Percentiles rank a stretch among this genome's conserved stretches.
Evolutionary conservation across 176 grass and related monocot species (phyloP).

Genomic region (maize (Zea mays)): DNA sequence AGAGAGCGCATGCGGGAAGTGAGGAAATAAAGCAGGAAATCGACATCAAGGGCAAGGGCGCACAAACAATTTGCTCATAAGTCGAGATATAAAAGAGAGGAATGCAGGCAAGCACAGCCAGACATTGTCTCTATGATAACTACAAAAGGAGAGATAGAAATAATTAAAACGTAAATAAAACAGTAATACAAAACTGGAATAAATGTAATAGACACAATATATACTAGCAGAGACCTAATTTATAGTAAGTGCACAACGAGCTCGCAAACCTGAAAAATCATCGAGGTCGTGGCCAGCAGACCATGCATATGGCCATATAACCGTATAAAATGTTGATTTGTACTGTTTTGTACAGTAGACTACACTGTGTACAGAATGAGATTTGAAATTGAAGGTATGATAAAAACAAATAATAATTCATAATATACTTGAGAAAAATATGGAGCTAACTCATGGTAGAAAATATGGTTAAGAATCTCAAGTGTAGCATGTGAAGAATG

Average conservation of each 20-base stretch:
- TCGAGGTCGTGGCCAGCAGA: background rate
- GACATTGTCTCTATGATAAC: too few relatives aligned
- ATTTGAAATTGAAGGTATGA: too few relatives aligned
- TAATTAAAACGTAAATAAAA: background rate
- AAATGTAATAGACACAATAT: background rate
- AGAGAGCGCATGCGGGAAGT: constrained; percentile 32
- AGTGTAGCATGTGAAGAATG: constrained; percentile 39
- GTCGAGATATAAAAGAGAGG: too few relatives aligned
- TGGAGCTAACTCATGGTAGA: constrained; percentile 2
- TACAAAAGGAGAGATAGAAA: background rate
- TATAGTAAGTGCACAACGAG: background rate
- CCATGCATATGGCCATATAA: background rate
- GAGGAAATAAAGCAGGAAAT: constrained; percentile 43
- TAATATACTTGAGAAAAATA: constrained; percentile 27
- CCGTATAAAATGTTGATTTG: too few relatives aligned
- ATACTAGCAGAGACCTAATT: background rate
- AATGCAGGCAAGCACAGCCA: too few relatives aligned
- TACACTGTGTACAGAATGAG: too few relatives aligned
- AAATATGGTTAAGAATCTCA: constrained; percentile 35
- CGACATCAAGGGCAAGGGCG: constrained; percentile 43
- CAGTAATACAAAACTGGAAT: constrained; percentile 19
- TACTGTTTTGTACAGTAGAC: too few relatives aligned
- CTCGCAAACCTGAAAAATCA: background rate
- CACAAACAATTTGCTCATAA: too few relatives aligned
- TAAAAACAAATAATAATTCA: background rate